Conservation (phyloP, 345 rosid species). For the Capsella bursapastoris region DNA sequence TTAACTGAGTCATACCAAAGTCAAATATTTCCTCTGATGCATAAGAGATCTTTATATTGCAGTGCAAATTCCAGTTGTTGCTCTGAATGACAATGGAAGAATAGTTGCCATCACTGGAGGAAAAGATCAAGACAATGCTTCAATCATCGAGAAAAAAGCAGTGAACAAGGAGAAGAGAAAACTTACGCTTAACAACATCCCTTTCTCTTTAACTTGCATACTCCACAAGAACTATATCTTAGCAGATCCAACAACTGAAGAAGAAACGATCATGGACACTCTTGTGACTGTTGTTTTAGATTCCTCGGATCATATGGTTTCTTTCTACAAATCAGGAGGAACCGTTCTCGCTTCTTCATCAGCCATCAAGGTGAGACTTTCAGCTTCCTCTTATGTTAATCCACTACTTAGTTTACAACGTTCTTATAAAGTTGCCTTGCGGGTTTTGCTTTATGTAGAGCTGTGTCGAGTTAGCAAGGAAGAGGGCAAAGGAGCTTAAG, state of each 20-base stretch:
- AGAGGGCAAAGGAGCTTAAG: constrained; percentile 41
- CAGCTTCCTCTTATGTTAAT: constrained; percentile 2
- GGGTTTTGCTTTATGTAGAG: constrained; percentile 23
- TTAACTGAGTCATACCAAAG: constrained; percentile 4
- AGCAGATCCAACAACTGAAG: constrained; percentile 90
- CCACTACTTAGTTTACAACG: background rate
- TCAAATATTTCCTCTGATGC: constrained; percentile 21
- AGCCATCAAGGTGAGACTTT: constrained; percentile 63
- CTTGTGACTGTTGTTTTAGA: constrained; percentile 72
- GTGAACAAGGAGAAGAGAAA: constrained; percentile 80
- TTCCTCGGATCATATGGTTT: constrained; percentile 68
- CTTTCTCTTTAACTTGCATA: constrained; percentile 74
- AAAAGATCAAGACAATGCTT: constrained; percentile 43
- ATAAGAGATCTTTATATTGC: constrained; percentile 34
- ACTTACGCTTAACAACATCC: constrained; percentile 62
- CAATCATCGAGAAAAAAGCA: constrained; percentile 55
- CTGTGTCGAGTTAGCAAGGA: constrained; percentile 42
- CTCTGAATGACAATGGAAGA: constrained; percentile 82
- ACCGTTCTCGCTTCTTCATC: constrained; percentile 65
- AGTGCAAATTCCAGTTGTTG: constrained; percentile 85
- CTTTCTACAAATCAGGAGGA: constrained; percentile 88
- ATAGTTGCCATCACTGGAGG: constrained; percentile 57
- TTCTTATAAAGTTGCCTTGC: background rate
- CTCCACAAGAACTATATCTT: constrained; percentile 81
- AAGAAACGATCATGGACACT: constrained; percentile 90